Base-by-base conservation (phyloP, 2,329 filamentous ascomycete genomes). In the Plectosphaerella cucumerina region DNA sequence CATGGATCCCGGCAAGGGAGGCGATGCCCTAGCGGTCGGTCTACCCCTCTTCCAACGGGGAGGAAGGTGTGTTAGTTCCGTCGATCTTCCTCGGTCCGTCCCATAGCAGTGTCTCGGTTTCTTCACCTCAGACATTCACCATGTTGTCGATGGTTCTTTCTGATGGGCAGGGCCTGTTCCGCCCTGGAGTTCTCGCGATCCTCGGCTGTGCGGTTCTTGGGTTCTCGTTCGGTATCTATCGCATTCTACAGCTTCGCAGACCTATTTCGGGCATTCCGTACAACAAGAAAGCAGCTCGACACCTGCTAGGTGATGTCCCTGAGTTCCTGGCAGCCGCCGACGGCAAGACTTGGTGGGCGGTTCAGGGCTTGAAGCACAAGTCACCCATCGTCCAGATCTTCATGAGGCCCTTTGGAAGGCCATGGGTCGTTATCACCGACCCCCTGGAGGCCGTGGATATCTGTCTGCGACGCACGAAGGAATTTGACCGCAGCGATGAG, bases 371-470 rank as follows among this genome's bases (percentile, higher is more conserved):
- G 31, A 52, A 52, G 22, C 64, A 65, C 53, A 46, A 54, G 2
- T 50, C 63, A 0, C 62, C 65, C 3, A 53, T 71, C 12, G 54
- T 62, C 3, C 69, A 72, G 44, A 48, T 68, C 44, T 71, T 70
- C 48, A 49, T 68, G 12, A 52, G 58, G 23, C 68, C 68, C 1
- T 60, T 69, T 18, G 52, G 56, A 17, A 59, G 57, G 45, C 67
- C 68, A 1, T 57, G 54, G 6, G 55, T 71, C 8, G 56, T 70
- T 12, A 50, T 71, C 10, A 55, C 65, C 12, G 64, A 69, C 53
- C 66, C 63, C 44, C 58, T 60, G 6, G 65, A 69, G 44, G 53
- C 62, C 1, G 56, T 66, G n/a, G 68, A 71, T 47, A 65, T 71
- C 11, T 51, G 63, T 23, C 52, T 64, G 8, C 61, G 66, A 2